These are phyloP conservation scores for Platismatia glauca DNA, from an alignment of 495 filamentous ascomycete species.

Conservation along the genomic window DNA sequence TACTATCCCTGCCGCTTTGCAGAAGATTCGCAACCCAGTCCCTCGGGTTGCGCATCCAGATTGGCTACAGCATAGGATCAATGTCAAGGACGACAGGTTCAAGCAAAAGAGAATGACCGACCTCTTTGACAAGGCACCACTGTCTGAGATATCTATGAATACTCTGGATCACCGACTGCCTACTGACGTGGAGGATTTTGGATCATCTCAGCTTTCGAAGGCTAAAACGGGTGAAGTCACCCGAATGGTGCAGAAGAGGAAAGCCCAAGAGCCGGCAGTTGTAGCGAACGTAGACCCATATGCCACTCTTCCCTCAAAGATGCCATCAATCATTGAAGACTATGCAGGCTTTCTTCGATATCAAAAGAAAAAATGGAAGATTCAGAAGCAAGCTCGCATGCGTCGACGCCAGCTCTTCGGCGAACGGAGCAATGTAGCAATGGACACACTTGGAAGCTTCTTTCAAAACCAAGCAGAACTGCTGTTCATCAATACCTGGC, in stretches of 20 bases:
- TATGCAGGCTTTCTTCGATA: slow-evolving; percentile 86
- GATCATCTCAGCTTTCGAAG: slow-evolving; percentile 56
- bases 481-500: slow-evolving; percentile 87
- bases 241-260: slow-evolving; percentile 70
- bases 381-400: slow-evolving; percentile 85
- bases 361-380: slow-evolving; percentile 98
- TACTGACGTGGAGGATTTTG: slow-evolving; percentile 82
- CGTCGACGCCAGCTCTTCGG: slow-evolving; percentile 89
- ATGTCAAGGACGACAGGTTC: slow-evolving; percentile 89
- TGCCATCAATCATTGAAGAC: slow-evolving; percentile 80
- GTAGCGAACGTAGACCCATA: slow-evolving; percentile 67
- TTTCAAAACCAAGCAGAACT: slow-evolving; percentile 88
- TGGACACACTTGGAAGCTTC: slow-evolving; percentile 69
- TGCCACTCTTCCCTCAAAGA: slow-evolving; percentile 69
- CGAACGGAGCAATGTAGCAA: slow-evolving; percentile 59
- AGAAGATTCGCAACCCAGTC: slow-evolving; percentile 91
- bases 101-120: slow-evolving; percentile 99
- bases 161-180: slow-evolving; percentile 49
- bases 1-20: slow-evolving; percentile 92
- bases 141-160: slow-evolving; percentile 66
- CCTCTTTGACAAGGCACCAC: slow-evolving; percentile 69
- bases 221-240: slow-evolving; percentile 57
- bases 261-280: slow-evolving; percentile 58
- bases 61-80: slow-evolving; percentile 89
- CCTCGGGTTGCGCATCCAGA: slow-evolving; percentile 90